These are phyloP conservation scores for Calocera cornea DNA, from an alignment of 768 basidiomycete species.

Conservation along the genomic window DNA sequence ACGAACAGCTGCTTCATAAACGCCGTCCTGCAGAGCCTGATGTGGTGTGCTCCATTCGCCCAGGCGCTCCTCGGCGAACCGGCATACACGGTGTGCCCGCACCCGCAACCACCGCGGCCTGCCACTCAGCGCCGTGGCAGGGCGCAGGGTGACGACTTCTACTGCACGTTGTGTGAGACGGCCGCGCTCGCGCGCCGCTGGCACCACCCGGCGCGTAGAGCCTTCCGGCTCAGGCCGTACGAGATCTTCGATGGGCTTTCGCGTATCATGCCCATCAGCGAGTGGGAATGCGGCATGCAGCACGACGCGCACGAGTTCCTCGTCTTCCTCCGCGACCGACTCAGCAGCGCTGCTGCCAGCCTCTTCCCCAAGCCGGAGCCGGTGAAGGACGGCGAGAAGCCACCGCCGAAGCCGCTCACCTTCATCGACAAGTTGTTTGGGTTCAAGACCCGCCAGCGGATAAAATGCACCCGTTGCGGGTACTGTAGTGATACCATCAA, in stretches of 20 bases:
- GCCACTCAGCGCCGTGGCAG: constrained; percentile 5
- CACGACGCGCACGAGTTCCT: constrained; percentile 98
- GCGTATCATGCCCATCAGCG: not conserved
- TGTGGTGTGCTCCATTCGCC: constrained; percentile 83
- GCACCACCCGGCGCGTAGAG: constrained; percentile 18
- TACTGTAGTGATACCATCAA: constrained; percentile 95
- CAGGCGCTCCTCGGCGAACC: constrained; percentile 40
- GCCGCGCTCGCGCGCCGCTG: not conserved
- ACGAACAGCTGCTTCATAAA: constrained; percentile 97
- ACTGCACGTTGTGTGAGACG: not conserved
- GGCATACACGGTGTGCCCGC: constrained; percentile 41
- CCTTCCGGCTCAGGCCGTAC: not conserved
- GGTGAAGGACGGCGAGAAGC: constrained; percentile 30
- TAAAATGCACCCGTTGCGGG: constrained; percentile 66
- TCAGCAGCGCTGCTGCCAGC: not conserved
- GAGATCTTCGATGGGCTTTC: constrained; percentile 12
- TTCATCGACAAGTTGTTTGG: constrained; percentile 95
- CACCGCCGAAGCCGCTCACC: constrained; percentile 62
- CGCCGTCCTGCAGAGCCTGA: constrained; percentile 79
- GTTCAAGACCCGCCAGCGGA: constrained; percentile 78
- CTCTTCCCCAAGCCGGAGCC: not conserved
- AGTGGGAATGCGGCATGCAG: constrained; percentile 71
- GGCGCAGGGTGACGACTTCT: not conserved
- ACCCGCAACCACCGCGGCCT: constrained; percentile 5
- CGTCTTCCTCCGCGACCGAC: constrained; percentile 21